phyloP scores from a whole-genome alignment of 2,329 filamentous ascomycete species.

The Malbranchea zuffiana region DNA sequence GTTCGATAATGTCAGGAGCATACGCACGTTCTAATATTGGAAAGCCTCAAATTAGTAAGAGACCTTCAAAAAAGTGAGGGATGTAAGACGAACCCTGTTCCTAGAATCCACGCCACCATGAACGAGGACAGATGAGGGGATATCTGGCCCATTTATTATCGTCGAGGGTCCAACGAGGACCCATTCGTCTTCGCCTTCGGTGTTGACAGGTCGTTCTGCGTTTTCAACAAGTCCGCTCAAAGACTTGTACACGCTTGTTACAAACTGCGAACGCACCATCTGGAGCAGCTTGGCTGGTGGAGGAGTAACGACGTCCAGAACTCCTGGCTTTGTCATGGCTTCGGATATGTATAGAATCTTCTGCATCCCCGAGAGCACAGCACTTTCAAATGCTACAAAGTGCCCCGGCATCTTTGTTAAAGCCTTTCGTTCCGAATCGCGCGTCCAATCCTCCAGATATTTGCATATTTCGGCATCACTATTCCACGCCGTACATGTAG shows the following conservation, averaged over 20 bases:
- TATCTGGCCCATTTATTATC: conserved; percentile 23
- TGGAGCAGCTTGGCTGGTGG: conserved; percentile 80
- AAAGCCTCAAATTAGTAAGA: conserved; percentile 1
- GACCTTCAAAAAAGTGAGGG: conserved; percentile 65
- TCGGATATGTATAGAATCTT: conserved; percentile 91
- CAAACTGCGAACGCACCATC: conserved; percentile 84
- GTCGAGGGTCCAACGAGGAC: conserved; percentile 36
- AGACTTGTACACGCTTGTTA: conserved; percentile 85
- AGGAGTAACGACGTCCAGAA: conserved; percentile 67
- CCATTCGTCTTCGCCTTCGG: conserved; percentile 45
- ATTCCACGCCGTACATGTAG: conserved; percentile 84
- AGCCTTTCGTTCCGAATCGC: conserved; percentile 68
- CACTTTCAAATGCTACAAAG: conserved; percentile 75
- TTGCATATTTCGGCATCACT: conserved; percentile 88
- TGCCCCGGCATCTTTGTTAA: conserved; percentile 82
- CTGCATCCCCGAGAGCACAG: conserved; percentile 76
- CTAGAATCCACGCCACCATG: conserved; percentile 43
- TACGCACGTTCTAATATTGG: conserved; percentile 62
- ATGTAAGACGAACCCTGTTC: conserved; percentile 38
- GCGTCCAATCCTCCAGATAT: conserved; percentile 85
- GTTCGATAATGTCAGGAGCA: conserved; percentile 89
- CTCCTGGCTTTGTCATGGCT: conserved; percentile 61
- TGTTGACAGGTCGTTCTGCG: conserved; percentile 63
- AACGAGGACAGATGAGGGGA: conserved; percentile 33
- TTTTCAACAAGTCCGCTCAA: conserved; percentile 95